Base-by-base conservation (phyloP, 2,329 filamentous ascomycete genomes). In the Tolypocladium nubicola region DNA sequence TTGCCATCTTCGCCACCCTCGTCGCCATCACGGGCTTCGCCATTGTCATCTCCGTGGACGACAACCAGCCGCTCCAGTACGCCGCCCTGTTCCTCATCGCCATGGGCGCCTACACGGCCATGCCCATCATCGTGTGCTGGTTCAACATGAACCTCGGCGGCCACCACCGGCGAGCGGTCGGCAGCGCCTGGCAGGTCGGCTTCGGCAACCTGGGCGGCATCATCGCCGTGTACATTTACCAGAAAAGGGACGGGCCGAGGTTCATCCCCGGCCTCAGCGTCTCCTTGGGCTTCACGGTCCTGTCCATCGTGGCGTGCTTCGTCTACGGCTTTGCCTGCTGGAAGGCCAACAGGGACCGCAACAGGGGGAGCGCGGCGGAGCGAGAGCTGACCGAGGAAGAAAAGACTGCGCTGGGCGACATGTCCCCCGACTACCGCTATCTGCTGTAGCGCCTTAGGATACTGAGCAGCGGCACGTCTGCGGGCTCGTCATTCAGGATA, bases 71-170 rank as follows among this genome's bases (percentile, higher is more conserved):
- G 14, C 73, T 89, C 8, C 81, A 94, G 69, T 97, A 96, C 65
- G 87, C 78, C 0, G 89, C 87, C 0, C 79, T 97, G 0, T 96
- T 95, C 76, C 76, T 97, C 38, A 83, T 95, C 54, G 87, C 89
- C 2, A 85, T 85, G 74, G 90, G 90, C 54, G 81, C 83, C 0
- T 97, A 95, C 72, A 85, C 84, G 1, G 89, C 91, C n/a, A 92
- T 96, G 87, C 91, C 93, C 0, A 85, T 96, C 37, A 83, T 91
- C 49, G 82, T 91, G 9, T 91, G 87, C 69, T 92, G 88, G 88
- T 91, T 87, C 70, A 87, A 86, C 64, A 90, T 90, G 83, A 92
- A 91, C 64, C 75, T 90, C 1, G 83, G 83, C 2, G 88, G 87
- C 0, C 88, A 91, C 67, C 85, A 85, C 58, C 80, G 87, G 3